Evolutionary conservation across 2,329 filamentous ascomycete species (phyloP).

Genomic region (Sordariomycetes sp.): DNA sequence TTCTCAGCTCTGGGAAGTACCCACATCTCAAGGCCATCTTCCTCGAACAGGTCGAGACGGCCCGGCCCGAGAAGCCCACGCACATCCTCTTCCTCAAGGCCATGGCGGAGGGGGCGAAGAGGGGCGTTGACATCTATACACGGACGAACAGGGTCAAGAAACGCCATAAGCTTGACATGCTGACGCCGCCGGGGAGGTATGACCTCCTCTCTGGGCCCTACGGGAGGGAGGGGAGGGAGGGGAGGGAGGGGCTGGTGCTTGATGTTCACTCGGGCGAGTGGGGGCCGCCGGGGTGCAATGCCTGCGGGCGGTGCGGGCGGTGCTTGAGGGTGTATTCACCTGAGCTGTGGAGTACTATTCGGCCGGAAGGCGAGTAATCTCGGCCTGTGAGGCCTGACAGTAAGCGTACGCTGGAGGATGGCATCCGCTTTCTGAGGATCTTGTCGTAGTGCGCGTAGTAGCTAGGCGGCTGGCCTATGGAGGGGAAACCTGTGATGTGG

Average conservation of each 20-base stretch:
- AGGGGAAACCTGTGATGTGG: too few relatives aligned
- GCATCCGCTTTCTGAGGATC: too few relatives aligned
- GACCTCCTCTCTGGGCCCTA: background rate
- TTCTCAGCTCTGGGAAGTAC: background rate
- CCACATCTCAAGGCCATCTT: background rate
- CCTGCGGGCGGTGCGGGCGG: background rate
- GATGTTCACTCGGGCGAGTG: background rate
- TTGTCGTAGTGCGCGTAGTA: too few relatives aligned
- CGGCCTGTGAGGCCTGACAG: too few relatives aligned
- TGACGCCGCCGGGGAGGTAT: background rate
- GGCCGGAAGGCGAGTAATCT: too few relatives aligned
- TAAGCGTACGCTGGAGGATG: too few relatives aligned
- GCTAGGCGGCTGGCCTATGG: too few relatives aligned
- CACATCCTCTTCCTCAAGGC: background rate
- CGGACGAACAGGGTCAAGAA: background rate
- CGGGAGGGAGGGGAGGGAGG: background rate
- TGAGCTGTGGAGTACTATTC: background rate
- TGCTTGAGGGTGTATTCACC: background rate
- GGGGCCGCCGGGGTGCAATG: background rate
- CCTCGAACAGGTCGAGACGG: background rate
- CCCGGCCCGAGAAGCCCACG: too few relatives aligned
- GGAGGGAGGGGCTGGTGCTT: background rate
- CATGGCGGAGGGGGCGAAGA: background rate
- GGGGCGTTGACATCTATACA: background rate
- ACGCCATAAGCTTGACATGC: background rate